These are phyloP conservation scores for Penicillium italicum DNA, from an alignment of 2,329 filamentous ascomycete genomes.

Conservation along the genomic window DNA sequence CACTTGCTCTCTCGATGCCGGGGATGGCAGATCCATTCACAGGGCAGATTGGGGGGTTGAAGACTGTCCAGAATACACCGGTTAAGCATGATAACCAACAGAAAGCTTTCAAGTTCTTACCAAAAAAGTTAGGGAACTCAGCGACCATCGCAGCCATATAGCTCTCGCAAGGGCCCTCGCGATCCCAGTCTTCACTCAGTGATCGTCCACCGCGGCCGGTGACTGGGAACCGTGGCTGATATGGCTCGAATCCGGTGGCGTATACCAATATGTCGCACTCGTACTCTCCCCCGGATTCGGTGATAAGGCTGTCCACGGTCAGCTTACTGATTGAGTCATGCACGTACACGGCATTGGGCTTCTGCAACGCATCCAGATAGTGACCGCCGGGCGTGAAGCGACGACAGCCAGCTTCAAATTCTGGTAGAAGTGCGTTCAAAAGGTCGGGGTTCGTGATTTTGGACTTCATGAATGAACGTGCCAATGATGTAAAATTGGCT, in stretches of 20 bases:
- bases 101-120: not conserved
- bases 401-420: constrained; percentile 11
- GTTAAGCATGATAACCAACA: not conserved
- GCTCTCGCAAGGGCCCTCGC: constrained; percentile 6
- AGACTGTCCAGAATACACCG: not conserved
- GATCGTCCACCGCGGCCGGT: constrained; percentile 1
- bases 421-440: not conserved
- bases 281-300: not conserved
- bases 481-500: constrained; percentile 1
- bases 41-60: constrained; percentile 10
- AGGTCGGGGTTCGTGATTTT: constrained; percentile 1
- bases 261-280: constrained; percentile 4
- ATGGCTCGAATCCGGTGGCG: constrained; percentile 7
- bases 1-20: not conserved
- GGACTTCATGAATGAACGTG: constrained; percentile 7
- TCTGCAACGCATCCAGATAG: constrained; percentile 7
- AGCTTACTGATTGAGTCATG: constrained; percentile 1
- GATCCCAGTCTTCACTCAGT: constrained; percentile 1
- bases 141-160: constrained; percentile 11
- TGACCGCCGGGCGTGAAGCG: constrained; percentile 7
- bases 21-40: constrained; percentile 8
- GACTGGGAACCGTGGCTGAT: constrained; percentile 8
- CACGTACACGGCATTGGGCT: constrained; percentile 3
- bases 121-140: constrained; percentile 7
- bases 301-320: constrained; percentile 5